These are phyloP conservation scores for Sclerotinia minor DNA, from an alignment of 2,329 filamentous ascomycete genomes.

Conservation along the genomic window DNA sequence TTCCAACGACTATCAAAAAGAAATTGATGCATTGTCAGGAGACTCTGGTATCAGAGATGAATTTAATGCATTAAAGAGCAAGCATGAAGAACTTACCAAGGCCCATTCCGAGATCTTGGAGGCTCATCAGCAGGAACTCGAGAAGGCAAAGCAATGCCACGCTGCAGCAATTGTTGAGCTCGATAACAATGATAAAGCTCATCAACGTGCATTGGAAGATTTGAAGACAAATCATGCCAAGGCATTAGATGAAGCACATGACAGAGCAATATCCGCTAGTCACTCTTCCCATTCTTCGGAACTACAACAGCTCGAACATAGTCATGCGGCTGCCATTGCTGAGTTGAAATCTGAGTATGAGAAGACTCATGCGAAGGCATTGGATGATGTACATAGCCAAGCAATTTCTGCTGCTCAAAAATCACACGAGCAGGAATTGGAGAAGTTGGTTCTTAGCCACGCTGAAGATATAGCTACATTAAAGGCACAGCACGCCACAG, in stretches of 20 bases:
- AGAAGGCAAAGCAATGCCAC: slow-evolving; percentile 36
- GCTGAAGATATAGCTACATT: slow-evolving; percentile 46
- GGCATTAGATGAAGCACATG: slow-evolving; percentile 58
- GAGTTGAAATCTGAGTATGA: slow-evolving; percentile 48
- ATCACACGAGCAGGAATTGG: slow-evolving; percentile 51
- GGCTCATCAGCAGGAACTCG: slow-evolving; percentile 33
- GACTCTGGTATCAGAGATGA: slow-evolving; percentile 65
- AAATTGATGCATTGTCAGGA: slow-evolving; percentile 63
- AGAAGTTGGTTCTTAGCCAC: slow-evolving; percentile 56
- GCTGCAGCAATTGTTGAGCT: slow-evolving; percentile 36
- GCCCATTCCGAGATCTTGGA: slow-evolving; percentile 37
- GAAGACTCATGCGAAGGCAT: slow-evolving; percentile 56
- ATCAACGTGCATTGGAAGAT: slow-evolving; percentile 56
- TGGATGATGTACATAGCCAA: slow-evolving; percentile 56
- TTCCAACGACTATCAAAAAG: slow-evolving; percentile 62
- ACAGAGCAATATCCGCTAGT: slow-evolving; percentile 50
- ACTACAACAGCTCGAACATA: slow-evolving; percentile 55
- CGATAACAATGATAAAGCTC: slow-evolving; percentile 53
- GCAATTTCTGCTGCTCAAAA: slow-evolving; percentile 52
- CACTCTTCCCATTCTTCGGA: slow-evolving; percentile 51
- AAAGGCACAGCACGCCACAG: slow-evolving; percentile 48
- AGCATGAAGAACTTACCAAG: slow-evolving; percentile 52
- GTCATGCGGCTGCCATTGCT: slow-evolving; percentile 48
- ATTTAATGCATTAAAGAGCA: slow-evolving; percentile 59
- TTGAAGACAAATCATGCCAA: slow-evolving; percentile 58